Base-by-base conservation (phyloP, 345 rosid genomes). In the Dipteronia dyeriana region DNA sequence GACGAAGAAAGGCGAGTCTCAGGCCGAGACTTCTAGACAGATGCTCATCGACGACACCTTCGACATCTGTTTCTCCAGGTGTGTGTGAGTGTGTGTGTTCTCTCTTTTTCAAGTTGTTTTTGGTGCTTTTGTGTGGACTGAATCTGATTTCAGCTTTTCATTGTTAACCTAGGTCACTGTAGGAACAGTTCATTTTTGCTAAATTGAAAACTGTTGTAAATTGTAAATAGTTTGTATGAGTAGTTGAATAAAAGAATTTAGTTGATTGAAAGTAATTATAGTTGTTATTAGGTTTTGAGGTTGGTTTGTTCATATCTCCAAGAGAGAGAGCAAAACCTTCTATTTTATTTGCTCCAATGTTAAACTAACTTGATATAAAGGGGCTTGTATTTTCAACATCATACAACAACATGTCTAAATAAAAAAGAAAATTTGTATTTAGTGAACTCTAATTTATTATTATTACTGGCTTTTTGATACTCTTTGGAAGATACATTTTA, bases 51-150 rank as follows among this genome's bases (percentile, higher is more conserved):
- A 86, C 20, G 98, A 95, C 7, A 82, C 92, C 72, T 93, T 93
- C 84, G 92, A 90, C 72, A 86, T 84, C 78, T 93, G 99, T 87
- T 95, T 93, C 89, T 66, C 85, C 83, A 92, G 97, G 99, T 93
- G 49, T 9, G 45, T 20, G 38, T 31, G 6, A 0, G 38, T 4
- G 38, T 34, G 38, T 5, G 38, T 26, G 51, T 16, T 69, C 2
- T 51, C 67, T 26, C 62, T 7, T 71, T 29, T 68, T 14, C n/a
- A 49, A 68, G 10, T 10, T 2, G 11, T 45, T 45, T 9, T 45
- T 45, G 12, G 49, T 45, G 49, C 49, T 45, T 45, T 10, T 45
- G 49, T 10, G 49, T 45, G 14, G 49, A 23, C 56, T 29, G 63
- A 71, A 31, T 54, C 22, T 9, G 6, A 71, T 47, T 56, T 49